Evolutionary conservation across 768 basidiomycete species (phyloP).

Genomic region (Termitomyces sp.): DNA sequence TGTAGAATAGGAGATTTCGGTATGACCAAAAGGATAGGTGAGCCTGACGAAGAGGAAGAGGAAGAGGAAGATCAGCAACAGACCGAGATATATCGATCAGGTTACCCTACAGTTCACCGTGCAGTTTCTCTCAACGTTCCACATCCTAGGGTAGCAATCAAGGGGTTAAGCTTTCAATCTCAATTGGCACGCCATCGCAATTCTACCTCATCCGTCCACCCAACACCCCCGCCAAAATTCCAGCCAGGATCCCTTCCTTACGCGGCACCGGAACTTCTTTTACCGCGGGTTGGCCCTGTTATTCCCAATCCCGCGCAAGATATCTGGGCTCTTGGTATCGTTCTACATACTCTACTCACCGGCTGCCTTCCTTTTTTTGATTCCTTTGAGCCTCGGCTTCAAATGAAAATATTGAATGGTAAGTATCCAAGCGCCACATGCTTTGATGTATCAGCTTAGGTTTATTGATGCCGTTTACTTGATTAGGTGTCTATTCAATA

Average conservation of each 20-base stretch:
- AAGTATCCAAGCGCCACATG: constrained; percentile 15
- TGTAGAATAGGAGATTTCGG: constrained; percentile 87
- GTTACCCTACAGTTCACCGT: constrained; percentile 26
- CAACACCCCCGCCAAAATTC: constrained; percentile 23
- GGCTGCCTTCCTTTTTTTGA: constrained; percentile 87
- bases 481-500: constrained; percentile 55
- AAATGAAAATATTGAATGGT: constrained; percentile 89
- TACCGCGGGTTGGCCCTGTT: constrained; percentile 41
- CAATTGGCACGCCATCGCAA: constrained; percentile 42
- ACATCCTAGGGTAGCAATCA: constrained; percentile 32
- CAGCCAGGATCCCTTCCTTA: constrained; percentile 88
- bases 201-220: constrained; percentile 29
- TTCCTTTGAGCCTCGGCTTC: constrained; percentile 84
- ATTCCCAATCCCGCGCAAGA: constrained; percentile 74
- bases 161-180: constrained; percentile 16
- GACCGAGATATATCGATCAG: constrained; percentile 8
- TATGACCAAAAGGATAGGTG: constrained; percentile 63
- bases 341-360: constrained; percentile 80
- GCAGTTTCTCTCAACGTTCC: constrained; percentile 34
- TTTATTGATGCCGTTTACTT: constrained; percentile 9
- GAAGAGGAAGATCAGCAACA: constrained; percentile 23
- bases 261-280: constrained; percentile 82
- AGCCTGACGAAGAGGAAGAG: constrained; percentile 28
- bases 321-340: constrained; percentile 92
- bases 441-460: background rate